Evolutionary conservation across 73 alveolate genomes (phyloP).

Genomic region (Durusdinium trenchii): DNA sequence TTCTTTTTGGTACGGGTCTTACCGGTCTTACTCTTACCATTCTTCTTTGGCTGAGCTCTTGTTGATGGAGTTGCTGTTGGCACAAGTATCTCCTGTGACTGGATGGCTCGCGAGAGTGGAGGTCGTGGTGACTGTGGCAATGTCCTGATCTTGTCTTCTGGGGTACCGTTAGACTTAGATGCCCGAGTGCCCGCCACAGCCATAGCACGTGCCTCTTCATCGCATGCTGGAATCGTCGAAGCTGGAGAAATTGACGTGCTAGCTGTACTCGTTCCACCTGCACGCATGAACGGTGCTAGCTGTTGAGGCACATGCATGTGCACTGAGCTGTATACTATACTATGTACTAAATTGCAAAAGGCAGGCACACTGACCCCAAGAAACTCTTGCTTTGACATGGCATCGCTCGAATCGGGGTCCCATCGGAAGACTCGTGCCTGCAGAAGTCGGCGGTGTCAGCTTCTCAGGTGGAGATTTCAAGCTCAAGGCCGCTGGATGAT

Average conservation of each 20-base stretch:
- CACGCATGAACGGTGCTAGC: no score
- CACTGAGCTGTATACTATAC: no score
- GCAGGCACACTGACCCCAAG: no score
- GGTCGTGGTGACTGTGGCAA: neutral
- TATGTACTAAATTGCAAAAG: no score
- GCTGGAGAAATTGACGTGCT: no score
- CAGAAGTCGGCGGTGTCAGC: neutral
- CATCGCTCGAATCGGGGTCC: no score
- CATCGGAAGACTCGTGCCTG: no score
- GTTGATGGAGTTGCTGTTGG: neutral
- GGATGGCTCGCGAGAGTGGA: neutral
- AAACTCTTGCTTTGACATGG: no score
- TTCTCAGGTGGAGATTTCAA: no score
- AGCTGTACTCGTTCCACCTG: no score
- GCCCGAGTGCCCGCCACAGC: neutral
- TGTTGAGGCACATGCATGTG: no score
- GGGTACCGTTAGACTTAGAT: neutral
- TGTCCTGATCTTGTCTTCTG: neutral
- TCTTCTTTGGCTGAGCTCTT: neutral
- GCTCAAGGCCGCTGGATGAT: neutral
- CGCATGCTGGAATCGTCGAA: neutral
- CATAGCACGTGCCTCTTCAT: neutral
- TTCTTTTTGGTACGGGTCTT: neutral
- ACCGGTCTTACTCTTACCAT: neutral
- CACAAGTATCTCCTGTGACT: neutral